Evolutionary conservation across 331 rosid genomes (phyloP).

Genomic region (Malus hybrid): DNA sequence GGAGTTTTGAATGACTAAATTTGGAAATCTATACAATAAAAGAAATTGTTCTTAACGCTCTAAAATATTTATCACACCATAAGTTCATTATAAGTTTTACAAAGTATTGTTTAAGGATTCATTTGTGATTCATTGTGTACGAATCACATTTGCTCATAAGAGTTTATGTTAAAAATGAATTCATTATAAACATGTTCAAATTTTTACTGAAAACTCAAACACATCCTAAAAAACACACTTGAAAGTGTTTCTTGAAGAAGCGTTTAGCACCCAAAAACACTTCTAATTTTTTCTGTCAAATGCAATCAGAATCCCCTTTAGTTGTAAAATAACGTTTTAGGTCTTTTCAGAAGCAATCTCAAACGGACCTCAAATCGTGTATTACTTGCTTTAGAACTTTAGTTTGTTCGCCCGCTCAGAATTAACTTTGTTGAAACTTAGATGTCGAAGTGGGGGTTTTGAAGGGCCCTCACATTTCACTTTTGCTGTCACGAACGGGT

Average conservation of each 20-base stretch:
- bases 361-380: background rate
- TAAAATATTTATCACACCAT: too few relatives aligned
- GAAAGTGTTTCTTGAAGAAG: background rate
- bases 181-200: background rate
- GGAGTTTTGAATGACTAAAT: too few relatives aligned
- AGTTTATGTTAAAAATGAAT: background rate
- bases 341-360: background rate
- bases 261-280: background rate
- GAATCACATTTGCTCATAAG: rapidly evolving
- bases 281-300: too few relatives aligned
- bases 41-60: too few relatives aligned
- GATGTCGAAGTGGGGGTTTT: background rate
- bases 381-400: background rate
- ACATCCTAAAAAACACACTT: too few relatives aligned
- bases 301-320: background rate
- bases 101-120: background rate
- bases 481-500: slow-evolving; percentile 28
- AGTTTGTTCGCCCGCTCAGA: background rate
- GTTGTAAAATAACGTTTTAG: too few relatives aligned
- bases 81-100: too few relatives aligned
- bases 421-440: background rate
- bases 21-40: background rate
- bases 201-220: background rate
- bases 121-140: background rate
- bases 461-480: slow-evolving; percentile 23